Evolutionary conservation across 108 stramenopile species (phyloP).

Genomic region (Pseudonitzschia pungens): DNA sequence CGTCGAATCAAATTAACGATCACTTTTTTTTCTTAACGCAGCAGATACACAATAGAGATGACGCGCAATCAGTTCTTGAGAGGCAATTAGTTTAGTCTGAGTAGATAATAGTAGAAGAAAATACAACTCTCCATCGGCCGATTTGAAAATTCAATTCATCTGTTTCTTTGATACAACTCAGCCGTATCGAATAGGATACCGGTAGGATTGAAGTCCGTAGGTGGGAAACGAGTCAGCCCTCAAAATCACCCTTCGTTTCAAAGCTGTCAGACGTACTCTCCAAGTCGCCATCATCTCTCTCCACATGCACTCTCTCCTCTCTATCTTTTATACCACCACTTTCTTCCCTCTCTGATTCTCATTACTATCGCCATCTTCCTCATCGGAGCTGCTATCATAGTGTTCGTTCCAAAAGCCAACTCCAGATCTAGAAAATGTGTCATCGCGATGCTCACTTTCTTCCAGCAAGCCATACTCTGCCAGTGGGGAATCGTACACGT

Average conservation of each 20-base stretch:
- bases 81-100: neutral
- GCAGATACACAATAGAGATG: neutral
- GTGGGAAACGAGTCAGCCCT: neutral
- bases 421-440: neutral
- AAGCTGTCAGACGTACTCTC: too few species aligned
- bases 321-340: too few species aligned
- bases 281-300: too few species aligned
- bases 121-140: neutral
- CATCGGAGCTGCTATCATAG: constrained; percentile 73
- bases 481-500: neutral
- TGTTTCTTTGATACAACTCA: neutral
- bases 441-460: constrained; percentile 23
- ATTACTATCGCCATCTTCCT: constrained; percentile 30
- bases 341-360: too few species aligned
- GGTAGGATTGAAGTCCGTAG: neutral
- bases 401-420: constrained; percentile 14
- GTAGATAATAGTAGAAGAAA: constrained; percentile 2
- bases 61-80: neutral
- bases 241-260: too few species aligned
- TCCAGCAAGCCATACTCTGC: constrained; percentile 25
- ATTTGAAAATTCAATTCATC: neutral
- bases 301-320: too few species aligned
- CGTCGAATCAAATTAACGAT: neutral
- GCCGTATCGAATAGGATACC: neutral
- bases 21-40: neutral